Base-by-base conservation (phyloP, 352 stramenopile species). In the Peronospora belbahrii region DNA sequence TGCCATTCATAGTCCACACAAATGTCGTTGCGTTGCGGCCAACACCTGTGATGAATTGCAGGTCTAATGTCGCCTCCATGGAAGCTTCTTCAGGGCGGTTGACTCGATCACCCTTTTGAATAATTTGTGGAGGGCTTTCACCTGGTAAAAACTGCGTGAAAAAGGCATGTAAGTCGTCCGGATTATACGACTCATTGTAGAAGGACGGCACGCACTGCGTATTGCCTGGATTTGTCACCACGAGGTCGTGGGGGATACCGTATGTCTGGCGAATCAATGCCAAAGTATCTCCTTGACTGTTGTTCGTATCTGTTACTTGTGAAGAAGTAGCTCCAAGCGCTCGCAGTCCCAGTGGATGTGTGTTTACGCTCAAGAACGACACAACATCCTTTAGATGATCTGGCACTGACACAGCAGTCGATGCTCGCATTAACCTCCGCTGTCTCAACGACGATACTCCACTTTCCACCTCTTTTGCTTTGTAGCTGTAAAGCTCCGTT, bases 31-130 rank as follows among this genome's bases (percentile, higher is more conserved):
- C 69, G 36, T 88, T 88, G 9, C 77, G 75, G 8, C 66, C 77
- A 10, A 95, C 53, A 11, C 80, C 83, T 13, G 82, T 95, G 35
- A 97, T 74, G 57, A 96, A 97, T 57, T 97, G 78, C 30, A 96
- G 60, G 51, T 97, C 88, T 1, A 97, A 59, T 13, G 79, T 94
- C 8, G 81, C 80, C 57, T 97, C 88, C 0, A 68, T 85, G 23
- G 59, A 81, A 4, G 73, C 52, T 0, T 54, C 37, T 6, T 54
- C 34, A 2, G 60, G 56, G 7, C 50, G 32, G 38, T 89, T 86
- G 13, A 67, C 48, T 13, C 79, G 74, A 5, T 48, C 46, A 23
- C 73, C 72, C 15, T 85, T 76, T 32, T 79, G 67, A 18, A 88
- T 55, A 4, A 93, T 63, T 0, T 22, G 56, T 4, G 82, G 82